phyloP scores from a whole-genome alignment of 441 rosid species.

The Pelargonium myrrhifolium region DNA sequence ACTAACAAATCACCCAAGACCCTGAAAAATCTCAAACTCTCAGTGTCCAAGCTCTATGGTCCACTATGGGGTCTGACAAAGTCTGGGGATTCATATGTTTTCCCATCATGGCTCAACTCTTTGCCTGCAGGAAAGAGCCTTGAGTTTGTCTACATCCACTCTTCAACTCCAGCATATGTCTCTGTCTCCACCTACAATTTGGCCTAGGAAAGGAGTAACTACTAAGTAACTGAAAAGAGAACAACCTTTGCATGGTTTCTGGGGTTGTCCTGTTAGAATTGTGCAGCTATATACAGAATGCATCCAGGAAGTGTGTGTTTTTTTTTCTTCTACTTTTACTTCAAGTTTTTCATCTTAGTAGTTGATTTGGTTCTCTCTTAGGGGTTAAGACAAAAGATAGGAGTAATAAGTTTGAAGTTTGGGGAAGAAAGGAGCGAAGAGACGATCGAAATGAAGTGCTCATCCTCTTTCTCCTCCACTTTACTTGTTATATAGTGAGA shows the following conservation, averaged over 20 bases:
- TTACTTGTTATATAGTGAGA: conserved; percentile 25
- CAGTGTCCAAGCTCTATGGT: conserved; percentile 78
- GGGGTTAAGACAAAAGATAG: too few relatives aligned
- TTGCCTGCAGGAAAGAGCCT: conserved; percentile 66
- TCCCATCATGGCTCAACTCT: conserved; percentile 72
- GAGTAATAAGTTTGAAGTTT: conserved; percentile 34
- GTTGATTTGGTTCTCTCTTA: too few relatives aligned
- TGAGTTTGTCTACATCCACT: conserved; percentile 82
- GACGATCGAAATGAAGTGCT: conserved; percentile 50
- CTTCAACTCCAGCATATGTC: conserved; percentile 62
- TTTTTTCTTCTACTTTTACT: too few relatives aligned
- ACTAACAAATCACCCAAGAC: conserved; percentile 67
- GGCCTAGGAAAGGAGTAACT: too few relatives aligned
- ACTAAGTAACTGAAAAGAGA: too few relatives aligned
- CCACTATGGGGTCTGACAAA: conserved; percentile 83
- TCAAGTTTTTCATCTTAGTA: too few relatives aligned
- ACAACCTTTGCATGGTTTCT: conserved; percentile 25
- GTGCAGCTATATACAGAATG: conserved; percentile 59
- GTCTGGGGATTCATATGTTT: conserved; percentile 44
- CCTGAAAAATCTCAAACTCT: conserved; percentile 52
- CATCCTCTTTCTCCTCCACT: conserved; percentile 87
- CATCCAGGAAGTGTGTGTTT: too few relatives aligned
- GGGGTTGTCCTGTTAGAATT: conserved; percentile 33
- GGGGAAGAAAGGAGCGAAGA: conserved; percentile 73
- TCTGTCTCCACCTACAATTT: conserved; percentile 72